Evolutionary conservation across 306 rosid genomes (phyloP), one percentile per base, ranked within the genome.

Genomic region (Mimosa pudica): DNA sequence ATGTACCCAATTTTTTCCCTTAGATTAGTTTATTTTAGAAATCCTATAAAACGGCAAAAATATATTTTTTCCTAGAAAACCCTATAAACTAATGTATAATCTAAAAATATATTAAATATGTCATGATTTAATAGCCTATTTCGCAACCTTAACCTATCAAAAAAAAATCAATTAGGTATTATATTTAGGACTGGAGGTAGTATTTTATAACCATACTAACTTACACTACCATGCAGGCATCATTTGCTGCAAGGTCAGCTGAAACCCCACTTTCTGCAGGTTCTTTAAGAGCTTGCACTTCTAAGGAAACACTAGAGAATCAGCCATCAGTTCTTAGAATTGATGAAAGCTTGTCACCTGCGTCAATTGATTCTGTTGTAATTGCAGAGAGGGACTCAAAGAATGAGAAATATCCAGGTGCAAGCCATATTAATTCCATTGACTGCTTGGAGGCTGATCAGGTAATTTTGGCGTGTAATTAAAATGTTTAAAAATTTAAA

Each of bases 361-460:
- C 88, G 0, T 92, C 96, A 78, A 91, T 91, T 16, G 98, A 91
- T 89, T 95, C 98, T 10, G 97, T 90, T 76, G 97, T 92, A 41
- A 87, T 95, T 81, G 93, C 86, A 8, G 97, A 89, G 83, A 87
- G 93, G 78, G 97, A 94, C 81, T 81, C 90, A n/a, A 91, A 87
- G 85, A 89, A 80, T 82, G 92, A 87, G 18, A 92, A 83, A 79
- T 92, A 81, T 77, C 44, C 94, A 11, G 80, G 79, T 83, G 80
- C 82, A 3, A 89, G 91, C 78, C 94, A 93, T 73, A 86, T 89
- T 76, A 87, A 82, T 81, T 67, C 93, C 24, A 91, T 84, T 18
- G 92, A 89, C 80, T 90, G 94, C 87, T 79, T 94, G 76, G 98
- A 92, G 76, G 87, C 92, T 70, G 94, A 94, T 84, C 98, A 90